Evolutionary conservation across 2,329 filamentous ascomycete species (phyloP), one percentile per base, ranked within the genome.

Genomic region (Pseudocercospora fuligena): DNA sequence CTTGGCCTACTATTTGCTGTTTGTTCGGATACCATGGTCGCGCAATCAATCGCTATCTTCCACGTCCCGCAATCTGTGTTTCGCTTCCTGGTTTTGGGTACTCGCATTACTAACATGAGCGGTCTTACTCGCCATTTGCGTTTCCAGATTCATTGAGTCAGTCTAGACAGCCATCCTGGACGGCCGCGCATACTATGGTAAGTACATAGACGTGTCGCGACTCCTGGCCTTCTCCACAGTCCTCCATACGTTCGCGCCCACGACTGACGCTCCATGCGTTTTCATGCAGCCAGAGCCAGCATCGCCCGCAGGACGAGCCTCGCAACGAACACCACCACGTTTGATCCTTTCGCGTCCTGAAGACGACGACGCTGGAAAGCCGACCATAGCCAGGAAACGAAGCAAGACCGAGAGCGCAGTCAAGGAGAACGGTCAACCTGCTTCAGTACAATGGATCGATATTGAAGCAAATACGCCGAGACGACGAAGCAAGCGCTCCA

Each of bases 371-470:
- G 61, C 29, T 19, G 66, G 46, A 27, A 59, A 57, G 56, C 59
- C 61, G 36, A 68, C 58, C 19, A 66, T 66, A 66, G 68, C 70
- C 43, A 69, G 71, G 68, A 66, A 66, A 53, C 66, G 74, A 36
- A 69, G 69, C 66, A 66, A 71, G 66, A 66, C 69, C 46, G 65
- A 66, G 29, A 68, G 67, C 8, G 68, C 64, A 46, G 58, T 47
- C 53, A 68, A 69, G 65, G 72, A 70, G 56, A 67, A 66, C 59
- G 47, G 63, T 61, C 64, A 67, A 40, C 36, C 63, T 62, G 70
- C 71, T 11, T 69, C 70, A 19, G 46, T 60, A 59, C 73, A 75
- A 54, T 76, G 75, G 75, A 63, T 72, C 21, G 74, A 76, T 65
- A 64, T 74, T 40, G 74, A 76, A 46, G 69, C 25, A 33, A 21